These are phyloP conservation scores for Coemansia sp. DNA, from an alignment of 192 early-diverging fungal species.

Conservation along the genomic window DNA sequence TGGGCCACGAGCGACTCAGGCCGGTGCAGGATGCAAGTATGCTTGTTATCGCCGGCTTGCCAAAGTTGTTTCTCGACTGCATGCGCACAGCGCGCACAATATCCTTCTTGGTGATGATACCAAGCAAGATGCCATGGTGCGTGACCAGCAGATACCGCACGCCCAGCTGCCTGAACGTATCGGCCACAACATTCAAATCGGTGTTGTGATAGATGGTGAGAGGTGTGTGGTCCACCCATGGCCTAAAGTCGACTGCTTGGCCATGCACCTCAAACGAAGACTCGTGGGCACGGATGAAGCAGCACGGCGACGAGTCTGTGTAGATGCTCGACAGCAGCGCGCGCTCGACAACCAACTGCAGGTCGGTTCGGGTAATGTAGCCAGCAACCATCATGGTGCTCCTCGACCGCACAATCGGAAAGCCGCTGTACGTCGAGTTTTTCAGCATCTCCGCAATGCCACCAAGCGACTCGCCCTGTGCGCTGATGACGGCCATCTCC, in stretches of 20 bases:
- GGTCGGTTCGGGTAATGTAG: conserved; percentile 63
- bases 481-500: conserved; percentile 55
- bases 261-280: neutral
- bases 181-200: conserved; percentile 64
- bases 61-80: conserved; percentile 36
- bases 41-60: conserved; percentile 14
- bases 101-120: conserved; percentile 72
- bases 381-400: conserved; percentile 62
- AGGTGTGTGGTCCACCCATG: conserved; percentile 68
- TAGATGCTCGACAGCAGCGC: conserved; percentile 15
- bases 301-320: conserved; percentile 29
- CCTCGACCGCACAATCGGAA: conserved; percentile 62
- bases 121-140: conserved; percentile 57
- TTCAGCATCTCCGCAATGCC: conserved; percentile 43
- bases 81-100: conserved; percentile 53
- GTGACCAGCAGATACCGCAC: conserved; percentile 60
- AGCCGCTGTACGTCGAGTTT: conserved; percentile 61
- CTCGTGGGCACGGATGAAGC: conserved; percentile 6
- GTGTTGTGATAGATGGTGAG: conserved; percentile 59
- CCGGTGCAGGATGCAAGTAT: conserved; percentile 6
- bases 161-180: conserved; percentile 64
- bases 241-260: conserved; percentile 53
- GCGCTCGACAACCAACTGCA: conserved; percentile 38
- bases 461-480: conserved; percentile 50
- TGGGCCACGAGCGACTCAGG: neutral